Percentiles rank a stretch among this genome's conserved stretches.
These are phyloP conservation scores for Scheffersomyces parashehatae DNA, from an alignment of 1,139 yeast species.

Conservation along the genomic window DNA sequence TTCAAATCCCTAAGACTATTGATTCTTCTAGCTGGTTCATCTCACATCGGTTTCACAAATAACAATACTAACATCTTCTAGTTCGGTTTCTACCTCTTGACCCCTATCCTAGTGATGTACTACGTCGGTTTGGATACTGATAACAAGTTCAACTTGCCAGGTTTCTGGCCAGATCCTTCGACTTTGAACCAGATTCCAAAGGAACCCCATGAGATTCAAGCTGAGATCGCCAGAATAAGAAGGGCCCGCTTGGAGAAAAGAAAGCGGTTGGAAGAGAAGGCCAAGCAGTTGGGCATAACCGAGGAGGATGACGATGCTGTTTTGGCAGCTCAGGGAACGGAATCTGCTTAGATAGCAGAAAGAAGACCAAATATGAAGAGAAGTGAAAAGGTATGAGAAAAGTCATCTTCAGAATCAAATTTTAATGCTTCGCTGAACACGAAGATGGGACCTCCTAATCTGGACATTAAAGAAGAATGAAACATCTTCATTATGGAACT, in stretches of 20 bases:
- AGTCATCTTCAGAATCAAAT: no score
- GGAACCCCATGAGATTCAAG: slow-evolving; percentile 88
- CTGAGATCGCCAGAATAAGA: slow-evolving; percentile 85
- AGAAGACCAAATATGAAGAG: background rate
- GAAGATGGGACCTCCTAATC: no score
- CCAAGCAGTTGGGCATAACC: slow-evolving; percentile 65
- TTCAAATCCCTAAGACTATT: no score
- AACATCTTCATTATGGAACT: no score
- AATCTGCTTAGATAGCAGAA: background rate
- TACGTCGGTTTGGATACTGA: slow-evolving; percentile 91
- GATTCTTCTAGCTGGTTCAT: background rate
- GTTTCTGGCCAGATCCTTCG: slow-evolving; percentile 96
- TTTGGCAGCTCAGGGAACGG: no score
- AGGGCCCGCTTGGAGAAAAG: slow-evolving; percentile 74
- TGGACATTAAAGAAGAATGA: no score
- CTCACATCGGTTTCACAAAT: background rate
- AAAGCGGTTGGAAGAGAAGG: slow-evolving; percentile 69
- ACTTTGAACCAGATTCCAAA: slow-evolving; percentile 88
- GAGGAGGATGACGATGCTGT: slow-evolving; percentile 25
- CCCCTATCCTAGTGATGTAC: slow-evolving; percentile 89
- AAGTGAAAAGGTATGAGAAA: background rate
- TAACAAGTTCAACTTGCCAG: slow-evolving; percentile 85
- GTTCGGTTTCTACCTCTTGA: slow-evolving; percentile 83
- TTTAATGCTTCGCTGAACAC: no score
- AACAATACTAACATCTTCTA: slow-evolving; percentile 26